Base-by-base conservation (phyloP, 352 stramenopile genomes). In the Aphanomyces euteiches region DNA sequence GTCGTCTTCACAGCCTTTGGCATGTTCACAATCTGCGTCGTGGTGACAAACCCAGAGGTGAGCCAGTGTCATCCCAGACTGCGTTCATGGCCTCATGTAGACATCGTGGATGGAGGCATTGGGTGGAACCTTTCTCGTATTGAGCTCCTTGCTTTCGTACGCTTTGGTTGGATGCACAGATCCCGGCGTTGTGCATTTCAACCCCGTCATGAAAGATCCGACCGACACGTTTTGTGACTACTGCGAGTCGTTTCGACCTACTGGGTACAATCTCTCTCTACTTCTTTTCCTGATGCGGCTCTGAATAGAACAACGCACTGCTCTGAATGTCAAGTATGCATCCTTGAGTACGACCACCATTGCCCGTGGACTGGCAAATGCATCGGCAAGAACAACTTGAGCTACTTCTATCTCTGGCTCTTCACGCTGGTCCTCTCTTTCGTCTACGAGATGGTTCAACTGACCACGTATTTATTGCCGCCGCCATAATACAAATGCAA, bases 361-460 rank as follows among this genome's bases (percentile, higher is more conserved):
- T 81, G 76, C 61, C 76, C 76, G 4, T 81, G 76, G 76, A 81
- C 76, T 7, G 76, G 76, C 59, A 80, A 81, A 34, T 81, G 76
- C 56, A 81, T 81, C 50, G 76, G 76, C 21, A 75, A 79, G 73
- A 47, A 72, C 56, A 81, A 79, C 53, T n/a, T 82, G 21, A 36
- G 38, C 3, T 78, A 67, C 39, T 82, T 82, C 65, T 80, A 79
- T 41, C 21, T 57, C 34, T 82, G 89, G 84, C 76, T 96, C 28
- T 76, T 90, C 66, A 92, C 90, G 63, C 78, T 96, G 38, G 82
- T 96, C 54, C 75, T 95, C 38, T 86, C 87, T 47, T 93, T 93
- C 50, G 85, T 96, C 58, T 96, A 90, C 78, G 82, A 93, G 56
- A 84, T 94, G 71, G 92, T 96, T 72, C 80, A 92, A 77, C 89